Base-by-base conservation (phyloP, 257 asterid genomes). In the Nicotiana tomentosiformis region DNA sequence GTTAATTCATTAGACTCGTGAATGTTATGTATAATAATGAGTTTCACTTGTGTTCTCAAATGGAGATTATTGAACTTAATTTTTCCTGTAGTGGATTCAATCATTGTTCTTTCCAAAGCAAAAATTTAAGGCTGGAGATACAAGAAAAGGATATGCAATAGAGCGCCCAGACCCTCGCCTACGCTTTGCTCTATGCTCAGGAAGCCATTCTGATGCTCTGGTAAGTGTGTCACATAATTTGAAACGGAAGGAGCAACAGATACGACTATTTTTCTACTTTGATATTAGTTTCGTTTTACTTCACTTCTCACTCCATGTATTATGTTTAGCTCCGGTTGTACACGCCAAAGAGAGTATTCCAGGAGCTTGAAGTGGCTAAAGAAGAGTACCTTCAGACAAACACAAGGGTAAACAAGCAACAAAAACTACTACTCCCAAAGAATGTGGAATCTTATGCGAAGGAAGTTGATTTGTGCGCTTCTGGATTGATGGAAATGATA, bases 341-440 rank as follows among this genome's bases (percentile, higher is more conserved):
- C 83, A 92, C 97, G 26, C 83, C 96, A 8, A 91, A 91, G 84
- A 89, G 82, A 79, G 93, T 96, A 61, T 91, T 87, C 78, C 93
- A 96, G 76, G 98, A 94, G 81, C 94, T 96, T 12, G 99, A 96
- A 86, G 89, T 94, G 77, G 98, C 97, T 15, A 96, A 94, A 89
- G 99, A 96, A 85, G 98, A 96, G 88, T 93, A 94, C 86, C 85
- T 96, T 61, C 96, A 90, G 61, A 90, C 90, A 87, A 92, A 88
- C 80, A 66, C 88, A 62, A 93, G 82, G 85, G 37, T 86, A 78
- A 90, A 92, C 37, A 93, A 93, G 81, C 98, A 94, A 76, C 90
- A 88, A 61, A 96, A 90, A 66, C 57, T 96, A 82, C 51, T 87
- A 26, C 69, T 96, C 9, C 98, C 99, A 0, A 96, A 92, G 86